These are phyloP conservation scores for Fraxinus cuspidata DNA, from an alignment of 257 asterid genomes.

Conservation along the genomic window DNA sequence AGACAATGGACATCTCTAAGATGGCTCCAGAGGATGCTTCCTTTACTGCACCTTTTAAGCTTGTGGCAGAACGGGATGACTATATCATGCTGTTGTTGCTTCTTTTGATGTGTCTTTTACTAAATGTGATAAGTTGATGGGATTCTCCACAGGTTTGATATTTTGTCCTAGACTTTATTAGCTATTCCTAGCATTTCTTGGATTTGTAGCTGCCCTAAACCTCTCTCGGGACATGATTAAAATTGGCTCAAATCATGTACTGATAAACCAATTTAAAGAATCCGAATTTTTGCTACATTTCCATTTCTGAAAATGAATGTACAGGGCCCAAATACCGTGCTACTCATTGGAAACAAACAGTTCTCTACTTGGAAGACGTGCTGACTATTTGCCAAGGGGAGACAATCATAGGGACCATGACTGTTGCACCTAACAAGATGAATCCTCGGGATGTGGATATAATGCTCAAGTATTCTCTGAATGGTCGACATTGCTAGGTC, in stretches of 20 bases:
- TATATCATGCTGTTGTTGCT: conserved; percentile 96
- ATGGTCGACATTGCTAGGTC: conserved; percentile 62
- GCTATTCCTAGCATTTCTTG: neutral
- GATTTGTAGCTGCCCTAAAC: too few species aligned
- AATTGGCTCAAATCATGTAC: neutral
- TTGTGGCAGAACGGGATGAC: conserved; percentile 88
- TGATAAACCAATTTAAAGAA: conserved; percentile 2
- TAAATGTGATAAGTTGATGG: conserved; percentile 78
- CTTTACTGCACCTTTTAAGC: conserved; percentile 94
- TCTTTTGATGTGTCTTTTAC: conserved; percentile 94
- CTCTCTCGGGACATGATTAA: too few species aligned
- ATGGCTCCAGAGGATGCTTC: conserved; percentile 85
- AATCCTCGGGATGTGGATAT: conserved; percentile 97
- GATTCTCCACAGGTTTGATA: conserved; percentile 82
- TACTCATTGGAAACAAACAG: conserved; percentile 98
- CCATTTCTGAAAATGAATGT: conserved; percentile 3
- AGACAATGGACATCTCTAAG: conserved; percentile 98
- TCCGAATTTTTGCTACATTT: neutral
- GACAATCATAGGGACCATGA: conserved; percentile 62
- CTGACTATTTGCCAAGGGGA: conserved; percentile 85
- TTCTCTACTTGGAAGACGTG: conserved; percentile 90
- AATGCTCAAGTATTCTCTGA: conserved; percentile 63
- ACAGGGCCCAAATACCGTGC: conserved; percentile 89
- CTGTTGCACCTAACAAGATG: conserved; percentile 84
- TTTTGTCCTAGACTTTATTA: neutral